Percentiles rank a stretch among this genome's conserved stretches.
These are phyloP conservation scores for Noccaea caerulescens DNA, from an alignment of 345 rosid genomes.

Conservation along the genomic window DNA sequence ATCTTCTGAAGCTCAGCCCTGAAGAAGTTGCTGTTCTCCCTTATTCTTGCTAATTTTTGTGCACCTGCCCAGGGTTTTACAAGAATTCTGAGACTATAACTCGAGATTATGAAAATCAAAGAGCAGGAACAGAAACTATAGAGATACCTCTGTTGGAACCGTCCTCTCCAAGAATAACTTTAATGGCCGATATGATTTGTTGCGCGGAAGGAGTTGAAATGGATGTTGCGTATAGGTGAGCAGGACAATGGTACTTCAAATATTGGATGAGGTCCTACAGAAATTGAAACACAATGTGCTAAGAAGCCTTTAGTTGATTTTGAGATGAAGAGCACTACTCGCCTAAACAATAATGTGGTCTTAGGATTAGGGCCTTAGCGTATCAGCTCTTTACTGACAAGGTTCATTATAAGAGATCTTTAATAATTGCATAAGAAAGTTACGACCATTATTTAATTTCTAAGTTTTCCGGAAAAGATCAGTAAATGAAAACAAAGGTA, in stretches of 20 bases:
- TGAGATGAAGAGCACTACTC: slow-evolving; percentile 1
- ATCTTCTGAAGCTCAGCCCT: slow-evolving; percentile 87
- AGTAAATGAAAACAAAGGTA: background rate
- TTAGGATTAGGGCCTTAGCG: too few species aligned
- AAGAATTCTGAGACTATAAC: background rate
- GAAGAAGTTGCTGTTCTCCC: slow-evolving; percentile 94
- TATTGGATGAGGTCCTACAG: slow-evolving; percentile 77
- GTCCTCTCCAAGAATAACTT: slow-evolving; percentile 92
- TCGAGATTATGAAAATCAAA: slow-evolving; percentile 5
- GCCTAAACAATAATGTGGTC: background rate
- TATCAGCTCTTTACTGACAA: too few species aligned
- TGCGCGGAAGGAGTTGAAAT: slow-evolving; percentile 91
- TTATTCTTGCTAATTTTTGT: slow-evolving; percentile 82
- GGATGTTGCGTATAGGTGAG: slow-evolving; percentile 95
- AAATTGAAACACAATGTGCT: slow-evolving; percentile 3
- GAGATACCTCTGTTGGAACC: slow-evolving; percentile 86
- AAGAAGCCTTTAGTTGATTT: slow-evolving; percentile 10
- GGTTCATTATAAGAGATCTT: background rate
- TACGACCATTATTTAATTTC: background rate
- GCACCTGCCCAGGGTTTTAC: slow-evolving; percentile 57
- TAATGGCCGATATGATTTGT: slow-evolving; percentile 84
- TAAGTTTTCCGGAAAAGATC: background rate
- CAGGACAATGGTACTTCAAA: slow-evolving; percentile 76
- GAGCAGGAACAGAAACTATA: background rate
- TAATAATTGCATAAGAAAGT: background rate